A percentile compares a stretch with the other conserved stretches of the same genome.
Conservation (phyloP, 1,284 basidiomycete species). For the Trichosporon sp. region DNA sequence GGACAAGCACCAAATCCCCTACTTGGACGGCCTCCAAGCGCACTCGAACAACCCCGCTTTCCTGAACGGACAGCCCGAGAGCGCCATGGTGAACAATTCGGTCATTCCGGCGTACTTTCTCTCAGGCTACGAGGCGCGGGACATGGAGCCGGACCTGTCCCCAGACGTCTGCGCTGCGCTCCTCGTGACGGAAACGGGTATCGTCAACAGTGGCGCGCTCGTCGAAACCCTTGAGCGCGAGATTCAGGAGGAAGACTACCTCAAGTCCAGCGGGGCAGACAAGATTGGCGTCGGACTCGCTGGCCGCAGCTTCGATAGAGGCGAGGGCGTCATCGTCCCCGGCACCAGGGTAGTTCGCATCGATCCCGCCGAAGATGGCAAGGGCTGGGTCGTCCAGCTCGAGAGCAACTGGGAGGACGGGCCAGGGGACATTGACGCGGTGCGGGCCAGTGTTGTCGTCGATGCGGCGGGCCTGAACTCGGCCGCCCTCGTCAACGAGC, state of each 20-base stretch:
- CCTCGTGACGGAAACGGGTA: constrained; percentile 84
- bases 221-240: constrained; percentile 80
- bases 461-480: constrained; percentile 85
- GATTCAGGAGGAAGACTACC: constrained; percentile 59
- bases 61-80: constrained; percentile 19
- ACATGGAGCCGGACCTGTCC: constrained; percentile 80
- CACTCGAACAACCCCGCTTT: constrained; percentile 62
- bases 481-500: constrained; percentile 69
- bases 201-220: constrained; percentile 81
- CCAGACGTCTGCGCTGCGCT: constrained; percentile 71
- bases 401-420: constrained; percentile 68
- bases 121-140: constrained; percentile 68
- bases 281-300: constrained; percentile 56
- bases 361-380: constrained; percentile 60
- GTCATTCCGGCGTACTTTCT: constrained; percentile 72
- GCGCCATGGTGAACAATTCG: constrained; percentile 31
- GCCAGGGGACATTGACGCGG: constrained; percentile 62
- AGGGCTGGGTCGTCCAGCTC: constrained; percentile 64
- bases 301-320: constrained; percentile 30
- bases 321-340: constrained; percentile 71
- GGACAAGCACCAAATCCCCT: constrained; percentile 65
- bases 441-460: constrained; percentile 82
- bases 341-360: constrained; percentile 86
- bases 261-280: constrained; percentile 21
- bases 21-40: constrained; percentile 69